A percentile compares a stretch with the other conserved stretches of the same genome.
phyloP scores from a whole-genome alignment of 805 yeast genomes.

The Ogataea nakhonphanomensis region DNA sequence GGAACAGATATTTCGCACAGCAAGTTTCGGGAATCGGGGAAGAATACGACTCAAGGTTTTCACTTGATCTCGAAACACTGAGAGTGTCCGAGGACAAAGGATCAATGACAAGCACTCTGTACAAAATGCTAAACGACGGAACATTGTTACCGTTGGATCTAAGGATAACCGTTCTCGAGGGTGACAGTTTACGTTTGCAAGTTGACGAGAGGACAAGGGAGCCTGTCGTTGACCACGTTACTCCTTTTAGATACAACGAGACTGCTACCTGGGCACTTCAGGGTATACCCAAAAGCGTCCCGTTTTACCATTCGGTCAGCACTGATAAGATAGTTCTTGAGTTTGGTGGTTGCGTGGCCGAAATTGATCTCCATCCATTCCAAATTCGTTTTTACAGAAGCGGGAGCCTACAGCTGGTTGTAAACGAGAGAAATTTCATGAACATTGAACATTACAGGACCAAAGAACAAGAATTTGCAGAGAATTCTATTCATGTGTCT shows the following conservation, averaged over 20 bases:
- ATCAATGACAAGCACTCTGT: conserved; percentile 42
- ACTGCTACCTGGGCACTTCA: conserved; percentile 58
- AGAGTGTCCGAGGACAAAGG: conserved; percentile 29
- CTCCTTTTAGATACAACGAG: conserved; percentile 54
- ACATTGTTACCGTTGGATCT: conserved; percentile 50
- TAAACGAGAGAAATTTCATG: conserved; percentile 69
- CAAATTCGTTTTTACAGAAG: conserved; percentile 46
- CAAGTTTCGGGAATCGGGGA: conserved; percentile 29
- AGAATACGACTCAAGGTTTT: conserved; percentile 37
- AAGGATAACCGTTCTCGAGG: conserved; percentile 50
- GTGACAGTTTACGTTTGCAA: conserved; percentile 57
- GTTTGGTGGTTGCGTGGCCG: conserved; percentile 46
- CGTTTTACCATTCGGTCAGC: conserved; percentile 24
- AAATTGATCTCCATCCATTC: conserved; percentile 46
- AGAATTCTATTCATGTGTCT: conserved; percentile 38
- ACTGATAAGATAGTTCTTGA: conserved; percentile 18
- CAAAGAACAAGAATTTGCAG: conserved; percentile 36
- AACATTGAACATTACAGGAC: conserved; percentile 82
- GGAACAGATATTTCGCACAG: conserved; percentile 69
- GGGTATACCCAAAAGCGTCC: conserved; percentile 21
- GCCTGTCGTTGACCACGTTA: conserved; percentile 15
- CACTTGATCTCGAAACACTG: conserved; percentile 38
- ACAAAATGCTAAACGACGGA: conserved; percentile 43
- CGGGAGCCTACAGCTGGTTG: conserved; percentile 44
- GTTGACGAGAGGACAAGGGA: conserved; percentile 58